Conservation (phyloP, 1,284 basidiomycete genomes). For the Leccinum pallidistipes region DNA sequence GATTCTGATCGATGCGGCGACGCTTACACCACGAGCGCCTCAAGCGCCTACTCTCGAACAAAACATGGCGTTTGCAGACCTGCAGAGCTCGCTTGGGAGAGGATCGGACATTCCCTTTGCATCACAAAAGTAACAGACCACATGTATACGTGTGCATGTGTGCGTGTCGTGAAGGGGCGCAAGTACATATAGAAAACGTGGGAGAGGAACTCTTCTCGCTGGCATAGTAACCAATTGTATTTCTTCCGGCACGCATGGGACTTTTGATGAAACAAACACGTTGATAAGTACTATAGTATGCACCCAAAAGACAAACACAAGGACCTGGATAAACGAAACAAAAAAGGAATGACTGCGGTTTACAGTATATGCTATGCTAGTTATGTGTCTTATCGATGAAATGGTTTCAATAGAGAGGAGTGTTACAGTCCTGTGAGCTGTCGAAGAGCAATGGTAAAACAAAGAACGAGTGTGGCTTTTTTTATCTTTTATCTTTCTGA, state of each 20-base stretch:
- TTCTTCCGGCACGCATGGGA: constrained; percentile 15
- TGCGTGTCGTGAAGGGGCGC: not conserved
- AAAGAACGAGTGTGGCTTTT: constrained; percentile 31
- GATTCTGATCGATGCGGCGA: constrained; percentile 54
- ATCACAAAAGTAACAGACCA: constrained; percentile 10
- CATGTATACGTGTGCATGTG: not conserved
- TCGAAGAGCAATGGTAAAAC: constrained; percentile 11
- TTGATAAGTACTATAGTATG: constrained; percentile 18
- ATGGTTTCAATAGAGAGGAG: constrained; percentile 13
- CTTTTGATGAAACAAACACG: constrained; percentile 10
- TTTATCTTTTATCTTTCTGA: constrained; percentile 19
- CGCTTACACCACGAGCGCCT: constrained; percentile 45
- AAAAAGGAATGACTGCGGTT: constrained; percentile 31
- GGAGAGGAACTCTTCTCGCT: not conserved
- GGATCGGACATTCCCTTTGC: constrained; percentile 13
- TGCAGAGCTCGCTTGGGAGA: constrained; percentile 46
- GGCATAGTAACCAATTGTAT: constrained; percentile 12
- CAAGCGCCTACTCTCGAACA: constrained; percentile 73
- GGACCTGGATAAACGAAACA: constrained; percentile 15
- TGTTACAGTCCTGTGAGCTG: constrained; percentile 34
- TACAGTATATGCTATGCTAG: constrained; percentile 34
- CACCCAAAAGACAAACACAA: constrained; percentile 25
- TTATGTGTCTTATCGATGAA: constrained; percentile 23
- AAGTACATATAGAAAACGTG: constrained; percentile 2
- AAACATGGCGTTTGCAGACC: constrained; percentile 76